Percentiles rank a stretch among this genome's conserved stretches.
These are phyloP conservation scores for Sonneratia caseolaris DNA, from an alignment of 345 rosid species.

Conservation along the genomic window DNA sequence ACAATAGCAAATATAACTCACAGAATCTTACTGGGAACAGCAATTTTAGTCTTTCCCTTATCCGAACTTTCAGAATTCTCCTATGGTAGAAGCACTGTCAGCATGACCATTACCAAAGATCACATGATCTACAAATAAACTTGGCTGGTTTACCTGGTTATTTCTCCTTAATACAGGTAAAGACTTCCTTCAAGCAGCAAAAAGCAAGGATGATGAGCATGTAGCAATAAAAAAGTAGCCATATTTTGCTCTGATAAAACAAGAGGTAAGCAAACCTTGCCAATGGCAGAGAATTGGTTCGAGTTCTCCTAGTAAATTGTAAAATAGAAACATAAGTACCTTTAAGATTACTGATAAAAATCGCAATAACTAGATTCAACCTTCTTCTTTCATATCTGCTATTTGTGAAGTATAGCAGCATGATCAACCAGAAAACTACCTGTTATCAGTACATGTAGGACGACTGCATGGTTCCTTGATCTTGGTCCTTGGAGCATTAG, in stretches of 20 bases:
- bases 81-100: constrained; percentile 14
- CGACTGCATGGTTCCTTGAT: constrained; percentile 27
- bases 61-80: constrained; percentile 19
- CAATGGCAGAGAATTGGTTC: constrained; percentile 8
- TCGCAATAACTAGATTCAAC: not conserved
- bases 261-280: constrained; percentile 27
- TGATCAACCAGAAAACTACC: constrained; percentile 25
- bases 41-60: constrained; percentile 16
- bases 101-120: not conserved
- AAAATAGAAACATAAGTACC: not conserved
- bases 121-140: not conserved
- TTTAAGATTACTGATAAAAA: not conserved
- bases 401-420: not conserved
- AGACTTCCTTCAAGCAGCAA: constrained; percentile 45
- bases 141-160: constrained; percentile 16
- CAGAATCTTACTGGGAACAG: constrained; percentile 17
- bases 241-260: not conserved
- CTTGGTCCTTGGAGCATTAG: constrained; percentile 22
- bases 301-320: constrained; percentile 1
- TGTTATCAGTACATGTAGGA: constrained; percentile 21
- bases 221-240: not conserved
- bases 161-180: constrained; percentile 23
- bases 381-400: not conserved
- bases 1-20: not conserved
- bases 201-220: constrained; percentile 9